Conservation (phyloP, 495 filamentous ascomycete genomes). For the Hypoxylon crocopeplum region DNA sequence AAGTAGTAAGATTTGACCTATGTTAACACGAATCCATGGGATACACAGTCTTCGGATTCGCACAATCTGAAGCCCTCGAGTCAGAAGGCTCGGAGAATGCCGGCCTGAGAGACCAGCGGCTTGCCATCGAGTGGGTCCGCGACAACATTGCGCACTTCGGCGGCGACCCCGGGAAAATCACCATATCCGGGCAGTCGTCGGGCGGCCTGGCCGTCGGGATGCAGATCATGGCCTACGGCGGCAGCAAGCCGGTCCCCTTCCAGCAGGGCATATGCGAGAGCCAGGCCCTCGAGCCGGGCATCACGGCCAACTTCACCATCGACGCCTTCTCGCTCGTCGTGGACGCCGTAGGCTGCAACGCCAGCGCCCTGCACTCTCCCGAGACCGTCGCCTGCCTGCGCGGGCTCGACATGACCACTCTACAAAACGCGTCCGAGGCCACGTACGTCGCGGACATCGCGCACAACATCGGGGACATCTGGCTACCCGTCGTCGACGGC, state of each 20-base stretch:
- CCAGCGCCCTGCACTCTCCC: constrained; percentile 32
- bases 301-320: constrained; percentile 37
- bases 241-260: constrained; percentile 44
- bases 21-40: neutral
- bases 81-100: constrained; percentile 52
- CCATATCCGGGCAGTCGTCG: constrained; percentile 63
- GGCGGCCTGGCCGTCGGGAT: constrained; percentile 52
- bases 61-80: constrained; percentile 36
- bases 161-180: constrained; percentile 60
- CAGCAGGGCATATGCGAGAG: constrained; percentile 43
- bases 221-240: constrained; percentile 51
- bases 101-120: constrained; percentile 62
- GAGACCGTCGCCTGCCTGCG: constrained; percentile 64
- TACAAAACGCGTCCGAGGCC: constrained; percentile 47
- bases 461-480: constrained; percentile 40
- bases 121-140: constrained; percentile 62
- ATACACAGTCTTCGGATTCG: constrained; percentile 38
- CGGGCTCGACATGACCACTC: constrained; percentile 53
- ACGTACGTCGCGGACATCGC: constrained; percentile 26
- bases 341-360: constrained; percentile 56
- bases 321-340: constrained; percentile 50
- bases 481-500: constrained; percentile 48
- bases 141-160: constrained; percentile 66
- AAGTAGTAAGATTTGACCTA: too few relatives aligned
- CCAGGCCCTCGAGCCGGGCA: constrained; percentile 37